These are phyloP conservation scores for Calonectria pseudoreteaudii DNA, from an alignment of 2,329 filamentous ascomycete genomes.

Conservation along the genomic window DNA sequence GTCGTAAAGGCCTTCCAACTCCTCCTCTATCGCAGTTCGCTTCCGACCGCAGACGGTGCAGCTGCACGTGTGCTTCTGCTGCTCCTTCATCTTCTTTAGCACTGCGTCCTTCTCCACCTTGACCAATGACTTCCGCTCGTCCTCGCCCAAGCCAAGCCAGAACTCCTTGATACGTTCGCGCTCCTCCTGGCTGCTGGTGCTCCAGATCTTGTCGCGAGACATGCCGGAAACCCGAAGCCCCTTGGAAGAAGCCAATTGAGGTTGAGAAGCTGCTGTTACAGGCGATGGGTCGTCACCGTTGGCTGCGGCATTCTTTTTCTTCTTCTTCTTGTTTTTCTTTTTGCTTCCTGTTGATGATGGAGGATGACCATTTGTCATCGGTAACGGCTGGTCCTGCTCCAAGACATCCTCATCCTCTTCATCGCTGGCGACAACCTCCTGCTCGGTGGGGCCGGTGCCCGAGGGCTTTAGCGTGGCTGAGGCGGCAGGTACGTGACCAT, in stretches of 20 bases:
- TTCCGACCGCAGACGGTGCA: conserved; percentile 98
- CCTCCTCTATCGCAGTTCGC: conserved; percentile 96
- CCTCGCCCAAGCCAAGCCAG: conserved; percentile 94
- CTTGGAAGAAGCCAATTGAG: conserved; percentile 45
- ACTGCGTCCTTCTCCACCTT: conserved; percentile 99
- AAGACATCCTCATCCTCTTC: conserved; percentile 61
- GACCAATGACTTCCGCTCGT: conserved; percentile 93
- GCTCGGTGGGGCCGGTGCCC: conserved; percentile 50
- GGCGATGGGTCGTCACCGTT: conserved; percentile 38
- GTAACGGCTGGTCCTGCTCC: conserved; percentile 47
- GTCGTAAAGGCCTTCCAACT: conserved; percentile 96
- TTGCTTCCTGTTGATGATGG: conserved; percentile 49
- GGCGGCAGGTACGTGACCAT: conserved; percentile 56
- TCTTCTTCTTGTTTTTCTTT: conserved; percentile 77
- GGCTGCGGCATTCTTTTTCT: conserved; percentile 63
- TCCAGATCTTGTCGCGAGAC: conserved; percentile 93
- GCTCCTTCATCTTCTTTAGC: conserved; percentile 99
- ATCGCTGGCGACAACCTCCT: conserved; percentile 68
- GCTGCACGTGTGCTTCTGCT: conserved; percentile 98
- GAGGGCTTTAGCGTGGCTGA: conserved; percentile 36
- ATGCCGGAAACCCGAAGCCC: conserved; percentile 56
- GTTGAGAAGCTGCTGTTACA: conserved; percentile 30
- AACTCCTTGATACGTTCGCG: conserved; percentile 98
- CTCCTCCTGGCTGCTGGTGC: conserved; percentile 93
- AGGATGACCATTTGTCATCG: conserved; percentile 46